These are phyloP conservation scores for Cyclostephanos invisitatus DNA, from an alignment of 108 stramenopile genomes.

Conservation along the genomic window DNA sequence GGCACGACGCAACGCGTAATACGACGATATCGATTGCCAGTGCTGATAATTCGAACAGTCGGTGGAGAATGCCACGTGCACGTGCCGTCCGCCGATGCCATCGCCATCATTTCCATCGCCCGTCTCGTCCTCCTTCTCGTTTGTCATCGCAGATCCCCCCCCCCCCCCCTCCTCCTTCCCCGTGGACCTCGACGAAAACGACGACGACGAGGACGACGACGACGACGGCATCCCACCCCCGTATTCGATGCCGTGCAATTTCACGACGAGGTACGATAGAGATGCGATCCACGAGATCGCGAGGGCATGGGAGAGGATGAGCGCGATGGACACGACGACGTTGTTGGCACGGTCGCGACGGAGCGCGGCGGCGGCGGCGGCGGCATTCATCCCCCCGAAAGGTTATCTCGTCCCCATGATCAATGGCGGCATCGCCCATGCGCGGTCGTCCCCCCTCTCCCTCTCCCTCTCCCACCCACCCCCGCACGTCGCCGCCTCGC, in stretches of 20 bases:
- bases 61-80: slow-evolving; percentile 70
- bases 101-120: not conserved
- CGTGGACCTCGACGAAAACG: not conserved
- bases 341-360: no score
- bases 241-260: slow-evolving; percentile 1
- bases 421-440: no score
- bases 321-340: not conserved
- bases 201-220: not conserved
- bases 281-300: slow-evolving; percentile 2
- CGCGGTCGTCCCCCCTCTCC: no score
- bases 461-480: no score
- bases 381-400: no score
- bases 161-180: not conserved
- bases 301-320: not conserved
- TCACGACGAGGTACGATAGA: not conserved
- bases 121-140: no score
- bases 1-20: slow-evolving; percentile 65
- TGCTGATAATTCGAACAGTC: slow-evolving; percentile 90
- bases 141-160: no score
- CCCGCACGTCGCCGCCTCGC: no score
- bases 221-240: no score
- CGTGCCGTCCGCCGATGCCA: slow-evolving; percentile 17
- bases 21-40: slow-evolving; percentile 91
- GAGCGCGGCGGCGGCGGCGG: no score
- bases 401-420: no score